A percentile compares a stretch with the other conserved stretches of the same genome.
Evolutionary conservation across 179 eudicot genomes (phyloP).

Genomic region (Gypsophila paniculata): DNA sequence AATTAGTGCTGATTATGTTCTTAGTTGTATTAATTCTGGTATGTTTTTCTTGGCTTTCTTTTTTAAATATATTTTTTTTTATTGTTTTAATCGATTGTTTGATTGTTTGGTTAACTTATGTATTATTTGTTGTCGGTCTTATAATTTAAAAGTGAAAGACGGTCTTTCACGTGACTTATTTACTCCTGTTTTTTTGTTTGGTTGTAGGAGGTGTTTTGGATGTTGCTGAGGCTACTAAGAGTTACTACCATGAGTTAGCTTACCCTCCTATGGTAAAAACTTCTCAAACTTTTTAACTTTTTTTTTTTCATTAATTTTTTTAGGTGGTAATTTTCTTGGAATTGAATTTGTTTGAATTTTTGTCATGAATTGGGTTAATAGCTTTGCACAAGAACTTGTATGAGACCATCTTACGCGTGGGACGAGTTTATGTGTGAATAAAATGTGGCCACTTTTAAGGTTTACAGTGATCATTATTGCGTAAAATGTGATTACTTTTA

Average conservation of each 20-base stretch:
- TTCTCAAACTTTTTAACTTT: not conserved
- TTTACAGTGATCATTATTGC: not conserved
- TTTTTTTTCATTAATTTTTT: not conserved
- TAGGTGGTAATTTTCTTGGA: not conserved
- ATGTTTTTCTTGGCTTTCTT: not conserved
- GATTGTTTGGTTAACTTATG: not conserved
- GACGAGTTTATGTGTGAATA: too few species aligned
- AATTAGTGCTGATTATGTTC: slow-evolving; percentile 64
- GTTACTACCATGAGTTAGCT: slow-evolving; percentile 45
- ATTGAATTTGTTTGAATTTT: not conserved
- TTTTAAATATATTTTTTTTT: not conserved
- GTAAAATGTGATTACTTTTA: too few species aligned
- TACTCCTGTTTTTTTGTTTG: not conserved
- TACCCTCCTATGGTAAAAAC: slow-evolving; percentile 55
- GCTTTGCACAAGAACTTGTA: too few species aligned
- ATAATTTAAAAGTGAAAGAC: too few species aligned
- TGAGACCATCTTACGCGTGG: too few species aligned
- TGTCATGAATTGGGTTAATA: not conserved
- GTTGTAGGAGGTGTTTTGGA: slow-evolving; percentile 68
- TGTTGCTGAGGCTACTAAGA: slow-evolving; percentile 51
- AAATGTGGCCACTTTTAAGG: too few species aligned
- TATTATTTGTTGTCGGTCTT: too few species aligned
- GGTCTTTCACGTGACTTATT: not conserved
- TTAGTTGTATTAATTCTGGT: slow-evolving; percentile 58
- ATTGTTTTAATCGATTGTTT: too few species aligned